Conservation (phyloP, 805 yeast species). For the Starmerella gropengiesseri region DNA sequence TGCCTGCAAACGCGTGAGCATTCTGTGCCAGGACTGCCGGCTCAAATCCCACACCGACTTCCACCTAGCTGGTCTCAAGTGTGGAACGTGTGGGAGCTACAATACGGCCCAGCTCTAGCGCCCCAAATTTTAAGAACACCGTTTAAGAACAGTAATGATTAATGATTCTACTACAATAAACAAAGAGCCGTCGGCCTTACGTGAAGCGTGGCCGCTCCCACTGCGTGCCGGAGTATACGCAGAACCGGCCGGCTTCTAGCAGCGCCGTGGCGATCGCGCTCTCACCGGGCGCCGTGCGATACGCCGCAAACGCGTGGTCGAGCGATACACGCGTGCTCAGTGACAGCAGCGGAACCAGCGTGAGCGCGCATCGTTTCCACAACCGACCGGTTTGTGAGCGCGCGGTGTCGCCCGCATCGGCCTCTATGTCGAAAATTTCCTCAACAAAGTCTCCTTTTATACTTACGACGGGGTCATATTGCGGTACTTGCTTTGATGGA, state of each 20-base stretch:
- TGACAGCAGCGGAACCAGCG: constrained; percentile 17
- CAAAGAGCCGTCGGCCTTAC: background rate
- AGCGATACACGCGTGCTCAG: constrained; percentile 11
- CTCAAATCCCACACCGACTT: constrained; percentile 66
- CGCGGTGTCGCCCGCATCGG: background rate
- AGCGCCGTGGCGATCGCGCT: constrained; percentile 9
- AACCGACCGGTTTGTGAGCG: constrained; percentile 2
- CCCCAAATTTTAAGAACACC: background rate
- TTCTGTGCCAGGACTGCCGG: constrained; percentile 69
- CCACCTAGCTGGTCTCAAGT: constrained; percentile 77
- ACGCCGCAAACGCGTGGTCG: constrained; percentile 11
- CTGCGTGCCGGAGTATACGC: constrained; percentile 12
- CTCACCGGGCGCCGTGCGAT: background rate
- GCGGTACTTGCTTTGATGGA: background rate
- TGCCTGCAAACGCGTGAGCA: constrained; percentile 59
- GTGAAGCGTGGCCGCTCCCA: constrained; percentile 11
- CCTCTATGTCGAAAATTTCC: constrained; percentile 7
- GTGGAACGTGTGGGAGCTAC: constrained; percentile 78
- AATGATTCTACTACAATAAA: background rate
- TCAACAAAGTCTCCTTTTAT: constrained; percentile 10
- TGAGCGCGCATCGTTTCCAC: constrained; percentile 21
- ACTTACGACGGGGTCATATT: background rate
- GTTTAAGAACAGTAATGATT: no score
- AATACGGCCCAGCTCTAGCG: constrained; percentile 41
- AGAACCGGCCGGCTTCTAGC: constrained; percentile 12